phyloP scores from a whole-genome alignment of 2,329 filamentous ascomycete species.

The Xylariales sp. region DNA sequence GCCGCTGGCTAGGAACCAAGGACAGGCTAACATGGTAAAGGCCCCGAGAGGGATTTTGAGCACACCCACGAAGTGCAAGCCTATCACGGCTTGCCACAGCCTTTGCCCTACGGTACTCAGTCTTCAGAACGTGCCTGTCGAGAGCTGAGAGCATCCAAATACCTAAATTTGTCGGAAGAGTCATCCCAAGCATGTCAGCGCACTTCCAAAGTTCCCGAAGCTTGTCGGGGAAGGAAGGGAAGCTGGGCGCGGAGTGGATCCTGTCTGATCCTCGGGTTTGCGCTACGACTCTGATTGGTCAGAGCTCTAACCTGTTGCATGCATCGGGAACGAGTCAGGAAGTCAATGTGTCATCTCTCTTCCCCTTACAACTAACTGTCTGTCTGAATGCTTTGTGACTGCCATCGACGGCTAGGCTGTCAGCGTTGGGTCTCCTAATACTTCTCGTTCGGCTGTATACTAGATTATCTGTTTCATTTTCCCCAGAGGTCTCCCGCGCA shows the following conservation, averaged over 20 bases:
- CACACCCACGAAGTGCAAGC: too few species aligned
- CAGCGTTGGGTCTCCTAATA: not conserved
- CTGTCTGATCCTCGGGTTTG: constrained; percentile 1
- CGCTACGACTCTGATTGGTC: constrained; percentile 7
- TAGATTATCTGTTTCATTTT: not conserved
- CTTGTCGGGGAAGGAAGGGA: too few species aligned
- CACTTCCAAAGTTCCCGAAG: too few species aligned
- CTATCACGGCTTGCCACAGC: too few species aligned
- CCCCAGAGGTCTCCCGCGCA: not conserved
- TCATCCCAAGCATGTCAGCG: too few species aligned
- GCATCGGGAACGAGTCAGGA: constrained; percentile 5
- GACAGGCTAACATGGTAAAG: too few species aligned
- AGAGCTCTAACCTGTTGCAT: constrained; percentile 4
- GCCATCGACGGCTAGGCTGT: not conserved
- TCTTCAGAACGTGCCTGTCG: too few species aligned
- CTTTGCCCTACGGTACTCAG: too few species aligned
- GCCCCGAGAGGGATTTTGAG: too few species aligned
- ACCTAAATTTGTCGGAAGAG: too few species aligned
- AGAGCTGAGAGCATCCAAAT: too few species aligned
- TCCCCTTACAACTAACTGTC: not conserved
- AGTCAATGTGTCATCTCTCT: constrained; percentile 8
- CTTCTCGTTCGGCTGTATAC: not conserved
- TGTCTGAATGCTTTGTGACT: not conserved
- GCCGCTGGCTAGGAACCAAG: too few species aligned
- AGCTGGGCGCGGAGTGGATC: constrained; percentile 1